Base-by-base conservation (phyloP, 1,284 basidiomycete genomes). In the Leucoagaricus sp. region DNA sequence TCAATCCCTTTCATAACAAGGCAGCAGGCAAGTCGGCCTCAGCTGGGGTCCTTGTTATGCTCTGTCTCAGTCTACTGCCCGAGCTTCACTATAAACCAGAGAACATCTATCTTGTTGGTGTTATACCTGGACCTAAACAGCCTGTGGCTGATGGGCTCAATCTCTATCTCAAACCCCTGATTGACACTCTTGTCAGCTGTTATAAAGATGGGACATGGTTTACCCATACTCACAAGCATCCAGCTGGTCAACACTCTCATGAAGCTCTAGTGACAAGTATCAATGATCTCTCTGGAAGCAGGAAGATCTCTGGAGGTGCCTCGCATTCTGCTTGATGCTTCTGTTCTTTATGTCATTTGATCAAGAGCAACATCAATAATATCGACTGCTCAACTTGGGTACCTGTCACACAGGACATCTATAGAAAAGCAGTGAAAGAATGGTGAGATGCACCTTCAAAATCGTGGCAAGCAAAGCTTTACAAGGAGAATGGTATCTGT, bases 21-120 rank as follows among this genome's bases (percentile, higher is more conserved):
- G 42, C 53, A 4, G 63, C 64, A 15, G 70, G 69, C 7, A 73
- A 72, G 48, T 59, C 58, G 17, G 55, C 61, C 0, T 67, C 69
- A 0, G 51, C 71, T 26, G 72, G 74, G 0, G 62, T 64, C 0
- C 71, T 80, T 1, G 64, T 61, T 0, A 58, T 80, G 53, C 59
- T 62, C 12, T 69, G 65, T 51, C 54, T 72, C 1, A 72, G 67
- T 41, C 59, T 72, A 9, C 68, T 64, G 25, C 54, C 60, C 4
- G 28, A 60, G 0, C 29, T 67, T 21, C 60, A 65, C 34, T 65
- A 72, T 59, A 60, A 65, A 41, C 60, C 64, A 1, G 68, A 72
- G 53, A 69, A 72, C 55, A 62, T 72, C 53, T 72, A 62, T 56
- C 59, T 72, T 8, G 63, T 58, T 41, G 62, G 63, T 3, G 61